Conservation (phyloP, 2,329 filamentous ascomycete genomes). For the Sclerotinia glacialis region DNA sequence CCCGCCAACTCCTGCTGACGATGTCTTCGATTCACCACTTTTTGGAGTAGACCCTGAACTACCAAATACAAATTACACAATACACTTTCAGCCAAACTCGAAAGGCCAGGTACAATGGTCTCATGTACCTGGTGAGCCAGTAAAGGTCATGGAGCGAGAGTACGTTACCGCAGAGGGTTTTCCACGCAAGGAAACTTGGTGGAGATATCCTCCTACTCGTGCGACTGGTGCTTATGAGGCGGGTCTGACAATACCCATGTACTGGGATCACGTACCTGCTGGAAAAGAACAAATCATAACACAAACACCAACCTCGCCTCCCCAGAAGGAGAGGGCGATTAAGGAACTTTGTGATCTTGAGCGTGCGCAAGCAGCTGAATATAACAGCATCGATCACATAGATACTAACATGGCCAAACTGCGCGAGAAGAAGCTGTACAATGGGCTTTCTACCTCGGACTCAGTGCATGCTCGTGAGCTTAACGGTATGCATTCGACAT, state of each 20-base stretch:
- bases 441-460: constrained; percentile 2
- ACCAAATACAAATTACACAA: not conserved
- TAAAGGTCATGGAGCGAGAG: constrained; percentile 33
- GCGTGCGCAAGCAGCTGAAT: constrained; percentile 7
- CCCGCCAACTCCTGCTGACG: not conserved
- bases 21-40: constrained; percentile 7
- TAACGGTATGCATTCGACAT: not conserved
- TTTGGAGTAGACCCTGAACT: constrained; percentile 8
- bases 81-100: constrained; percentile 4
- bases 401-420: constrained; percentile 3
- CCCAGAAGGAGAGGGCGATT: not conserved
- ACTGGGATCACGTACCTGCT: constrained; percentile 15
- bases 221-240: constrained; percentile 25
- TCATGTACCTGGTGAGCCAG: constrained; percentile 25
- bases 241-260: constrained; percentile 27
- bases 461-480: constrained; percentile 2
- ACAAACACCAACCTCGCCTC: not conserved
- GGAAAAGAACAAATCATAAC: not conserved
- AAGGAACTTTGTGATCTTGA: constrained; percentile 15
- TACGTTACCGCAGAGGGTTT: constrained; percentile 31
- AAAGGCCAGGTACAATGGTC: constrained; percentile 9
- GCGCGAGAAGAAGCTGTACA: constrained; percentile 2
- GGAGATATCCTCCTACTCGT: constrained; percentile 35
- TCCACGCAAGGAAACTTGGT: constrained; percentile 34
- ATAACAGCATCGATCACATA: not conserved